Evolutionary conservation across 352 stramenopile species (phyloP), one percentile per base, ranked within the genome.

Genomic region (Globisporangium cystogenes): DNA sequence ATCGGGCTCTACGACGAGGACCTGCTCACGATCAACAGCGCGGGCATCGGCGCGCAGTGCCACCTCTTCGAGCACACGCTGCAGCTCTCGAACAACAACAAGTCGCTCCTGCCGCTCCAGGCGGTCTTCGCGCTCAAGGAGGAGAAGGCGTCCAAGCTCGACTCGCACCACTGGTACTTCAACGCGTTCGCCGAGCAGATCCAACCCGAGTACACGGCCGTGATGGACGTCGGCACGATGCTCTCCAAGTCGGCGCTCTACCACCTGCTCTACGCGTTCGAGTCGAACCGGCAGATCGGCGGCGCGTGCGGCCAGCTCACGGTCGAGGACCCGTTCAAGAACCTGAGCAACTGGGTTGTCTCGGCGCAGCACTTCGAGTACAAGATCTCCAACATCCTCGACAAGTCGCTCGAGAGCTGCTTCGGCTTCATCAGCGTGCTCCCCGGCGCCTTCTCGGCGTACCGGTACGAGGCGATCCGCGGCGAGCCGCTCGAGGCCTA

Each of bases 291-390:
- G 7, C 82, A 93, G 54, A 86, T 95, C 36, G 85, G 82, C 48
- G 85, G 84, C 27, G 82, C 82, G 1, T 95, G 84, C 50, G 84
- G 84, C 1, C 82, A 95, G 44, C 65, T 95, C 23, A 74, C 81
- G 0, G 84, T 95, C 24, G 84, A 95, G 15, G 71, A 91, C n/a
- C 82, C 84, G 20, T 86, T 88, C 48, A 72, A 75, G 37, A 86
- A 93, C 57, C 57, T 95, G 61, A 89, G 75, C 62, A 95, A 95
- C 47, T 95, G 82, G 82, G 82, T 95, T 59, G 66, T 95, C 16
- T 89, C 79, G 20, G 85, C 85, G 10, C 85, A 95, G 52, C 72
- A 93, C 50, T 95, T 95, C 45, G 85, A 95, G 73, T 95, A 95
- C 79, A 93, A 93, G 57, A 92, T 93, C 44, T 90, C 79, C 43